These are phyloP conservation scores for Dactylis glomerata DNA, from an alignment of 176 grass and related monocot genomes.

Conservation along the genomic window DNA sequence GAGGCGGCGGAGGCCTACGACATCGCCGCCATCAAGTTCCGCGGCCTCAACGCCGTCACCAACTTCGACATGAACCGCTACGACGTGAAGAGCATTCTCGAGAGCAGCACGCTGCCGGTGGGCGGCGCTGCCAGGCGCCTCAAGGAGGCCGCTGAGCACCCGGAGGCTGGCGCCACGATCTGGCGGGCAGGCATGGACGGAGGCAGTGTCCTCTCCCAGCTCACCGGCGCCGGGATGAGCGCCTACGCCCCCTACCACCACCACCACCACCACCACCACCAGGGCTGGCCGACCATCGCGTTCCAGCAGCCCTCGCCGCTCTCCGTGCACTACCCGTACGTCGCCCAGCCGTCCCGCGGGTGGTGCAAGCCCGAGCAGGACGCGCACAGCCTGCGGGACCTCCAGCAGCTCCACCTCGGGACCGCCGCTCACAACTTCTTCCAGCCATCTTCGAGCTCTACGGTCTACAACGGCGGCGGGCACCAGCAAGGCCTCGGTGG, in stretches of 20 bases:
- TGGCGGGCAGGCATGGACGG: conserved; percentile 43
- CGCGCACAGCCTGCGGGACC: conserved; percentile 38
- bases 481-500: conserved; percentile 40
- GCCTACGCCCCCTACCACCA: conserved; percentile 42
- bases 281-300: conserved; percentile 55
- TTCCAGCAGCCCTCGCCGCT: conserved; percentile 58
- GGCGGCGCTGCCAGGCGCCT: conserved; percentile 46
- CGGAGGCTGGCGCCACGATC: conserved; percentile 36
- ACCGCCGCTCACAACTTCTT: conserved; percentile 53
- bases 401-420: conserved; percentile 55
- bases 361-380: conserved; percentile 67
- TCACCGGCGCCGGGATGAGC: conserved; percentile 31
- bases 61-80: conserved; percentile 83
- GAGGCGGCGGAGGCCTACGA: conserved; percentile 87
- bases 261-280: conserved; percentile 18
- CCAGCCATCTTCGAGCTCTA: conserved; percentile 47
- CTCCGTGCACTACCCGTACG: conserved; percentile 51
- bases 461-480: conserved; percentile 29
- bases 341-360: conserved; percentile 32
- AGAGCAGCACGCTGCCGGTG: conserved; percentile 44
- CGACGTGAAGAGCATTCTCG: conserved; percentile 66
- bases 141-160: conserved; percentile 45
- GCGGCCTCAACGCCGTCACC: conserved; percentile 65
- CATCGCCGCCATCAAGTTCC: conserved; percentile 76
- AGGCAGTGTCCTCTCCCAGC: conserved; percentile 39